These are phyloP conservation scores for Globisporangium lucens DNA, from an alignment of 352 stramenopile genomes.

Conservation along the genomic window DNA sequence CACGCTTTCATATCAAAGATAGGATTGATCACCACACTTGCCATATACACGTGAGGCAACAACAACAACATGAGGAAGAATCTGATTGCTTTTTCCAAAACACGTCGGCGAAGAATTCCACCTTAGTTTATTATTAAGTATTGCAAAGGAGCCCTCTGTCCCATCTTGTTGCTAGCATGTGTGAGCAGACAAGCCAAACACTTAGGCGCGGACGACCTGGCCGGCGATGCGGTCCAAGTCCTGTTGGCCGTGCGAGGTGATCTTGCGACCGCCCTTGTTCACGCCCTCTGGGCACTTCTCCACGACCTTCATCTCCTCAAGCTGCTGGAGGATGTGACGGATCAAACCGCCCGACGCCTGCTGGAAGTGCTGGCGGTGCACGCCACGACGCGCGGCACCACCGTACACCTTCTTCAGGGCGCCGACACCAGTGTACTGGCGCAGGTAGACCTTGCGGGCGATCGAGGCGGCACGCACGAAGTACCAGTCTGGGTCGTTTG, in stretches of 20 bases:
- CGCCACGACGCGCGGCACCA: slow-evolving; percentile 89
- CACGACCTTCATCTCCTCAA: slow-evolving; percentile 98
- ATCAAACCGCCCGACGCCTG: slow-evolving; percentile 96
- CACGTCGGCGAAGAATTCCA: slow-evolving; percentile 22
- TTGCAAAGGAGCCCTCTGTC: slow-evolving; percentile 56
- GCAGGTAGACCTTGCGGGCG: slow-evolving; percentile 98
- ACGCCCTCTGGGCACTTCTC: slow-evolving; percentile 91
- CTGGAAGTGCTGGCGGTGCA: slow-evolving; percentile 95
- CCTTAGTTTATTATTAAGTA: slow-evolving; percentile 27
- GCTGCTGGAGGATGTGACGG: slow-evolving; percentile 96
- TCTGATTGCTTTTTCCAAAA: slow-evolving; percentile 13
- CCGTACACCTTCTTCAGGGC: slow-evolving; percentile 98
- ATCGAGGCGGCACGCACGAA: slow-evolving; percentile 98
- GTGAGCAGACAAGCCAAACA: slow-evolving; percentile 25
- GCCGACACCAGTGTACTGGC: slow-evolving; percentile 95
- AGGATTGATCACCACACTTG: background rate
- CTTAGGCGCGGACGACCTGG: slow-evolving; percentile 88
- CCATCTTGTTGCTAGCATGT: slow-evolving; percentile 17
- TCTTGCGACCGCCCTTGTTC: slow-evolving; percentile 93
- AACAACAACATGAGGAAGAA: slow-evolving; percentile 14
- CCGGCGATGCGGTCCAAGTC: slow-evolving; percentile 98
- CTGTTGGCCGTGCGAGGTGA: slow-evolving; percentile 97
- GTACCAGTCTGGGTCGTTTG: slow-evolving; percentile 98
- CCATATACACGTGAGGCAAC: background rate
- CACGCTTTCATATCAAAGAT: no score